Conservation (phyloP, 176 grass and related monocot species). For the Pharus latifolius region DNA sequence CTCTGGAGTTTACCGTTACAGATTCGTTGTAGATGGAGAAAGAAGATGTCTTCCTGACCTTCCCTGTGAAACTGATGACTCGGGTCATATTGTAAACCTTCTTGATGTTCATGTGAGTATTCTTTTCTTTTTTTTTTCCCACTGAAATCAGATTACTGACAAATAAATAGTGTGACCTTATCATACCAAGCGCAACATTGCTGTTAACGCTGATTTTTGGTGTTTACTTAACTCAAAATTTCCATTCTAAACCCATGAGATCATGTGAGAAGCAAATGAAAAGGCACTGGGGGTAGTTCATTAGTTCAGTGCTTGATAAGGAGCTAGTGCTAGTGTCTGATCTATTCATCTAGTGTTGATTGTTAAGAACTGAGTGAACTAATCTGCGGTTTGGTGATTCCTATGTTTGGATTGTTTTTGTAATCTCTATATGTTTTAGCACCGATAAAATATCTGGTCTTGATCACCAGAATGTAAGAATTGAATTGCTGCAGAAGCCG, state of each 20-base stretch:
- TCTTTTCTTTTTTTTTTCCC: neutral
- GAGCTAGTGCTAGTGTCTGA: neutral
- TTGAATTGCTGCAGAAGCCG: neutral
- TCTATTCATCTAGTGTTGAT: neutral
- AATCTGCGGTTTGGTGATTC: neutral
- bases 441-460: neutral
- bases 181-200: neutral
- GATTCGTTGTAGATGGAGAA: slow-evolving; percentile 86
- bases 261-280: neutral
- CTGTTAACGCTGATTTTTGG: neutral
- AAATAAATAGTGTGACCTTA: neutral
- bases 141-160: neutral
- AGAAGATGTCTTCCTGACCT: slow-evolving; percentile 68
- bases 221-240: neutral
- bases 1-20: slow-evolving; percentile 85
- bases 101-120: slow-evolving; percentile 93
- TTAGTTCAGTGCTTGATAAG: neutral
- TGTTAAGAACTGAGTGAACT: too few relatives aligned
- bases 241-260: neutral
- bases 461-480: neutral
- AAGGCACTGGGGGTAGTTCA: neutral
- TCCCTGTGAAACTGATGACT: slow-evolving; percentile 68
- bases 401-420: neutral
- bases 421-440: neutral
- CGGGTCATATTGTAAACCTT: slow-evolving; percentile 71